Percentiles rank a stretch among this genome's conserved stretches.
These are phyloP conservation scores for Calocybe indica DNA, from an alignment of 768 basidiomycete genomes.

Conservation along the genomic window DNA sequence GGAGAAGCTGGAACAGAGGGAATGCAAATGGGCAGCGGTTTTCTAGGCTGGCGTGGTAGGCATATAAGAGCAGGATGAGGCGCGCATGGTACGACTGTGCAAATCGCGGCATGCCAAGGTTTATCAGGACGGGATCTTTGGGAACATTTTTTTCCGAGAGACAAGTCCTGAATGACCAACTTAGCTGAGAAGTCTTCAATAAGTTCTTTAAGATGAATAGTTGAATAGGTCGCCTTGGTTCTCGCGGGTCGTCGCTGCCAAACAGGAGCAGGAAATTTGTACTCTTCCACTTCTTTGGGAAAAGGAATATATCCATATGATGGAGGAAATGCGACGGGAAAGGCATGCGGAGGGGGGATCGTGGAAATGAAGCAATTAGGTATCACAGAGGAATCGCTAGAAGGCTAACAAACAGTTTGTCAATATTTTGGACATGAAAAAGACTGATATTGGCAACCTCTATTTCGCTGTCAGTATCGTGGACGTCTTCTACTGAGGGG, in stretches of 20 bases:
- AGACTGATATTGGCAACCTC: too few relatives aligned
- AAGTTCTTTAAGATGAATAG: conserved; percentile 17
- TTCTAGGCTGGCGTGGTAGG: too few relatives aligned
- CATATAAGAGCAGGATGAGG: conserved; percentile 17
- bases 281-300: conserved; percentile 1
- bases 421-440: too few relatives aligned
- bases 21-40: too few relatives aligned
- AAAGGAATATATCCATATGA: conserved; percentile 11
- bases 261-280: conserved; percentile 19
- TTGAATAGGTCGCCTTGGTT: not conserved
- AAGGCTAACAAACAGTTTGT: too few relatives aligned
- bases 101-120: conserved; percentile 12
- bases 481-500: not conserved
- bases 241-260: conserved; percentile 24
- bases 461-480: not conserved
- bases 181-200: conserved; percentile 10
- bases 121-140: not conserved
- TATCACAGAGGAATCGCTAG: not conserved
- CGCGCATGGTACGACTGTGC: conserved; percentile 13
- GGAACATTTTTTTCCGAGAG: not conserved
- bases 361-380: not conserved
- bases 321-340: conserved; percentile 14
- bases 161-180: conserved; percentile 12
- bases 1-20: too few relatives aligned
- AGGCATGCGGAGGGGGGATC: conserved; percentile 15